These are phyloP conservation scores for Dittrichia graveolens DNA, from an alignment of 129 eudicot species.

Conservation along the genomic window DNA sequence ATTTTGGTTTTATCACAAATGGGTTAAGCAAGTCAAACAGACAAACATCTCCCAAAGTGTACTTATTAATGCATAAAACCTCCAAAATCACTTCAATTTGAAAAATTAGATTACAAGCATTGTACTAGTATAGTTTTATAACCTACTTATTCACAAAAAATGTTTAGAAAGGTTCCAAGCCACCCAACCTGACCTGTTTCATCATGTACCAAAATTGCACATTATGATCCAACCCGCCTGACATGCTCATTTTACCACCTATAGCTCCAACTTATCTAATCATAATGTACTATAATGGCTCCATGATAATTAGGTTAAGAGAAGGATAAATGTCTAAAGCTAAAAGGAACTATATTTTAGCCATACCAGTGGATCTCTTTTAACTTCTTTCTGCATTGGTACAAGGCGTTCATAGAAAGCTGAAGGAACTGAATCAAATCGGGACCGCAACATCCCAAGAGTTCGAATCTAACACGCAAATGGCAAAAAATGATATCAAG, in stretches of 20 bases:
- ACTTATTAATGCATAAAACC: neutral
- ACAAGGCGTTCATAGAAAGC: constrained; percentile 93
- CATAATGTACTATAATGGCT: constrained; percentile 15
- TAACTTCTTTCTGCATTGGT: constrained; percentile 56
- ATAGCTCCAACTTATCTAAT: neutral
- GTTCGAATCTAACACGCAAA: constrained; percentile 76
- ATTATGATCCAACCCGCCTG: neutral
- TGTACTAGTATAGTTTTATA: neutral
- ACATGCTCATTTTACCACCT: neutral
- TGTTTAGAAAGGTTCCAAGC: neutral
- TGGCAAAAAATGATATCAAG: constrained; percentile 8
- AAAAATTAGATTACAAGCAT: neutral
- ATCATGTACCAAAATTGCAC: neutral
- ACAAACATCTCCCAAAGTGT: neutral
- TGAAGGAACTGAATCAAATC: constrained; percentile 86
- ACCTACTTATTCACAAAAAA: neutral
- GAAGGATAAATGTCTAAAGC: constrained; percentile 1
- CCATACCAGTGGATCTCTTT: constrained; percentile 49
- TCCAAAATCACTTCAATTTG: neutral
- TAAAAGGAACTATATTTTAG: constrained; percentile 15
- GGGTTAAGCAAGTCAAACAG: neutral
- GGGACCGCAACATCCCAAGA: constrained; percentile 96
- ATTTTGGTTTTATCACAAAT: neutral
- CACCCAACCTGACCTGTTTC: neutral
- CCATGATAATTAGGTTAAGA: neutral